Percentiles rank a stretch among this genome's conserved stretches.
phyloP scores from a whole-genome alignment of 495 filamentous ascomycete genomes.

The Talaromyces thailandensis region DNA sequence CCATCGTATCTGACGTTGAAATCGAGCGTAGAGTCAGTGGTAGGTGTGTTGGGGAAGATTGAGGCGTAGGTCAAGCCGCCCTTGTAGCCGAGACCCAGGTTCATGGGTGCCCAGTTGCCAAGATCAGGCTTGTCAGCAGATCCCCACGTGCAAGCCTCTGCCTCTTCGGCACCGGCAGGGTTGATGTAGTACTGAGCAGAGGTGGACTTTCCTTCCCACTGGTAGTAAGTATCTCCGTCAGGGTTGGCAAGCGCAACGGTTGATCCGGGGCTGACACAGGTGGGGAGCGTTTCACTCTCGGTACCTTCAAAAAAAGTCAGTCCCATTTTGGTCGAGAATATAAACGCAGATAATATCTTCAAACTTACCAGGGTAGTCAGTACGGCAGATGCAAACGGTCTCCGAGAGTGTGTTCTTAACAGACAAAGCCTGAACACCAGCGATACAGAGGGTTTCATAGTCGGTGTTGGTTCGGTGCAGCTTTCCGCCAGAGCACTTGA shows the following conservation, averaged over 20 bases:
- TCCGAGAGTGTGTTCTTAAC: slow-evolving; percentile 62
- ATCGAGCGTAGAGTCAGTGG: slow-evolving; percentile 49
- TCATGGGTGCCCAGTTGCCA: slow-evolving; percentile 89
- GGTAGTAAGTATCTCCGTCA: slow-evolving; percentile 59
- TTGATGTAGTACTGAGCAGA: slow-evolving; percentile 98
- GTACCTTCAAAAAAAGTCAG: slow-evolving; percentile 33
- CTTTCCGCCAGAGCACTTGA: slow-evolving; percentile 67
- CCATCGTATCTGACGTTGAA: slow-evolving; percentile 66
- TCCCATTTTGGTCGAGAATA: slow-evolving; percentile 7
- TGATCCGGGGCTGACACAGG: slow-evolving; percentile 47
- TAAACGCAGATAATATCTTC: neutral
- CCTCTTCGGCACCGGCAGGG: slow-evolving; percentile 53
- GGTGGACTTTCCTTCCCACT: slow-evolving; percentile 62
- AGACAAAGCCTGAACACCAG: slow-evolving; percentile 58
- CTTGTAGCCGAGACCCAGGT: slow-evolving; percentile 71
- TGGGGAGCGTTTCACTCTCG: slow-evolving; percentile 75
- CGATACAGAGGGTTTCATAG: slow-evolving; percentile 65
- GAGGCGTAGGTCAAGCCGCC: slow-evolving; percentile 67
- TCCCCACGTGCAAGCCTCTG: slow-evolving; percentile 76
- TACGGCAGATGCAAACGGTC: slow-evolving; percentile 76
- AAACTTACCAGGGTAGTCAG: slow-evolving; percentile 78
- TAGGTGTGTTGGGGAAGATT: slow-evolving; percentile 66
- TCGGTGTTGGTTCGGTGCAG: slow-evolving; percentile 64
- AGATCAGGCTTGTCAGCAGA: slow-evolving; percentile 40
- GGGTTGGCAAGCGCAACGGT: slow-evolving; percentile 63